Conservation (phyloP, 192 early-diverging fungal genomes). For the Phycomyces blakesleeanus region DNA sequence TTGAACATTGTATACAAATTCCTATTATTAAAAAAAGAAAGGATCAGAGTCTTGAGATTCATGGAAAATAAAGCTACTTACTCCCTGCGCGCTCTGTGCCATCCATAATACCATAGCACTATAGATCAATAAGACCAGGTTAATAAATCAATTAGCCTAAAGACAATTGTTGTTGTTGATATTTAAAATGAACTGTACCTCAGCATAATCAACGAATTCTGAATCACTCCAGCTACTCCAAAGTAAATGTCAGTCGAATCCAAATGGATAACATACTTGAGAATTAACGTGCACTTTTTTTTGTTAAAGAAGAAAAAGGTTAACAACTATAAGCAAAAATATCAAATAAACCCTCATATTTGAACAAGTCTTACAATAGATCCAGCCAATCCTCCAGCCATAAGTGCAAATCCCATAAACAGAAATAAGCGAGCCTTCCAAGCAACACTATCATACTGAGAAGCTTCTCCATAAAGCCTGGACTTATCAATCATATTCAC, state of each 20-base stretch:
- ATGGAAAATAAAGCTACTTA: too few species aligned
- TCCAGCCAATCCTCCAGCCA: constrained; percentile 58
- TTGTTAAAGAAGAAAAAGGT: constrained; percentile 70
- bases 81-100: constrained; percentile 15
- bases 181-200: constrained; percentile 4
- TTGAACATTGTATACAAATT: constrained; percentile 10
- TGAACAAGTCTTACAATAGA: constrained; percentile 39
- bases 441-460: not conserved
- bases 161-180: not conserved
- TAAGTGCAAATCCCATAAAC: constrained; percentile 58
- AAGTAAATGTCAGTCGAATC: constrained; percentile 14
- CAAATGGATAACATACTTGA: constrained; percentile 17
- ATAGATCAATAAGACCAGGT: not conserved
- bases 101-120: constrained; percentile 20
- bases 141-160: not conserved
- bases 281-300: constrained; percentile 17
- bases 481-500: constrained; percentile 54
- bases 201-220: constrained; percentile 17
- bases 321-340: not conserved
- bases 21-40: constrained; percentile 9
- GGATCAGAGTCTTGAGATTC: too few species aligned
- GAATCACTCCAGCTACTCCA: constrained; percentile 17
- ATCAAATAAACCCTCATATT: not conserved
- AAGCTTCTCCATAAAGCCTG: constrained; percentile 37
- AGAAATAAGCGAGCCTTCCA: constrained; percentile 50